phyloP scores from a whole-genome alignment of 345 rosid genomes.

The thale cress (Arabidopsis thaliana) region TAIR10.1 NC_003074.8:7550501-7551000 shows the following conservation, averaged over 20 bases:
- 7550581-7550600: constrained; percentile 55
- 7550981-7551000: neutral
- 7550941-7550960: constrained; percentile 11
- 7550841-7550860: constrained; percentile 40
- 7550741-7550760: constrained; percentile 56
- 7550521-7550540: constrained; percentile 14
- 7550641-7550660: constrained; percentile 76
- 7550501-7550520: constrained; percentile 9
- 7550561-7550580: constrained; percentile 59
- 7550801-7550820: constrained; percentile 89
- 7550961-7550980: constrained; percentile 19
- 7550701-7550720: constrained; percentile 55
- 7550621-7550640: constrained; percentile 63
- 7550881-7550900: constrained; percentile 7
- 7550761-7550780: constrained; percentile 59
- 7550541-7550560: constrained; percentile 30
- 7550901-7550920: constrained; percentile 2
- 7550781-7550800: constrained; percentile 83
- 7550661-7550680: constrained; percentile 75
- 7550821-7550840: constrained; percentile 59
- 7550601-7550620: constrained; percentile 61
- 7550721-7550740: constrained; percentile 61
- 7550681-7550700: constrained; percentile 83
- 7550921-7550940: neutral
- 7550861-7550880: constrained; percentile 35